Conservation (phyloP, 495 filamentous ascomycete genomes). For the Beverwykella pulmonaria region DNA sequence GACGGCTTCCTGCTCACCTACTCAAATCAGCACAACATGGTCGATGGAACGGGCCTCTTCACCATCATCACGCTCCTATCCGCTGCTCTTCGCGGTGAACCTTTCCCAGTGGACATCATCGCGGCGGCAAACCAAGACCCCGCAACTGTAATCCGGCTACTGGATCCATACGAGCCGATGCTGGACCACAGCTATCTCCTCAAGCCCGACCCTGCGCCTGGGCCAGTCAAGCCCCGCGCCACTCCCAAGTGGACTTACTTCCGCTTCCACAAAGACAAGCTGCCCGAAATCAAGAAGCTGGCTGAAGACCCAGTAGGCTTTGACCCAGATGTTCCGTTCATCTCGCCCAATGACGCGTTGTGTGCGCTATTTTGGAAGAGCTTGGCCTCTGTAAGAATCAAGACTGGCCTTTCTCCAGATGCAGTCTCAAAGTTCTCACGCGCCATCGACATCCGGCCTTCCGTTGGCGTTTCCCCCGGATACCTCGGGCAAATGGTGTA, state of each 20-base stretch:
- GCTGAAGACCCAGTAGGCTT: background rate
- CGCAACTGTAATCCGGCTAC: conserved; percentile 42
- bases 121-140: conserved; percentile 47
- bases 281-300: conserved; percentile 2
- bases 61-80: conserved; percentile 46
- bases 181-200: conserved; percentile 45
- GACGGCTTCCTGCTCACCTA: conserved; percentile 45
- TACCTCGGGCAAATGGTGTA: conserved; percentile 51
- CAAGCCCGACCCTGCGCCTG: background rate
- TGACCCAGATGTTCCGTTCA: conserved; percentile 21
- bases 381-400: conserved; percentile 28
- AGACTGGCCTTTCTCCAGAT: background rate
- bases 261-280: conserved; percentile 6
- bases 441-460: background rate
- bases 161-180: conserved; percentile 40
- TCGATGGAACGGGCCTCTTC: conserved; percentile 48
- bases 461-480: conserved; percentile 40
- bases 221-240: background rate
- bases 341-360: conserved; percentile 41
- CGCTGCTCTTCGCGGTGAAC: conserved; percentile 37
- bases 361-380: conserved; percentile 47
- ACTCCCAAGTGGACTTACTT: conserved; percentile 4
- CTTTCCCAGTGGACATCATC: conserved; percentile 24
- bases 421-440: background rate
- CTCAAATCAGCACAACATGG: conserved; percentile 50